phyloP scores from a whole-genome alignment of 1,139 yeast genomes.

The Protomyces pachydermus region DNA sequence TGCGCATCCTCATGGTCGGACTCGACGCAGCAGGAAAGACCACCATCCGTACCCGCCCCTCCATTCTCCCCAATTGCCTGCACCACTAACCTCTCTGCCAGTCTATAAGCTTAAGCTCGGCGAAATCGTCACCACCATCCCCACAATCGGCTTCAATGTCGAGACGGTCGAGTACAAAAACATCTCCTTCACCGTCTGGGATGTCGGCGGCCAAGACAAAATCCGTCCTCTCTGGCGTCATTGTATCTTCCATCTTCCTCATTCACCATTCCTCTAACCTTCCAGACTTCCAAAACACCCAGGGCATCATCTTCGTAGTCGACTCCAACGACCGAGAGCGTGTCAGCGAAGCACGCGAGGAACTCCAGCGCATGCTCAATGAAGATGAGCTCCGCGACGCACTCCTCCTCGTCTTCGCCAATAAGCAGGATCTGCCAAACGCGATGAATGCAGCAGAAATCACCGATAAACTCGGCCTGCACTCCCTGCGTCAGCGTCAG shows the following conservation, averaged over 20 bases:
- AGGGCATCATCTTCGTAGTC: constrained; percentile 88
- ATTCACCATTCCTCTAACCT: background rate
- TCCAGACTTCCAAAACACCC: constrained; percentile 56
- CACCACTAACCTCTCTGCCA: background rate
- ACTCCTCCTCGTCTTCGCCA: constrained; percentile 78
- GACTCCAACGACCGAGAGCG: constrained; percentile 93
- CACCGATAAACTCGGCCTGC: constrained; percentile 86
- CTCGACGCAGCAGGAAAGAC: constrained; percentile 42
- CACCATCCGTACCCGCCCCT: constrained; percentile 53
- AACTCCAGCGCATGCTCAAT: constrained; percentile 87
- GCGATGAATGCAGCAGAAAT: constrained; percentile 95
- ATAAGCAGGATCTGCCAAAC: constrained; percentile 92
- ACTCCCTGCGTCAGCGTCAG: constrained; percentile 87
- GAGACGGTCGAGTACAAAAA: constrained; percentile 89
- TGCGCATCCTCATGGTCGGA: constrained; percentile 94
- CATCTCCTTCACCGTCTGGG: constrained; percentile 93
- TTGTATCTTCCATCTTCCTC: constrained; percentile 37
- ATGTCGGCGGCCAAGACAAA: constrained; percentile 96
- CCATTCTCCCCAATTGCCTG: background rate
- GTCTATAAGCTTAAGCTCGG: constrained; percentile 54
- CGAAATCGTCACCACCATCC: constrained; percentile 88
- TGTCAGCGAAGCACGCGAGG: constrained; percentile 88
- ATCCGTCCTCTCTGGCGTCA: constrained; percentile 95
- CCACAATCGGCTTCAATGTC: constrained; percentile 86
- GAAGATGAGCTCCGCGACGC: constrained; percentile 93